Evolutionary conservation across 768 basidiomycete genomes (phyloP), one percentile per base, ranked within the genome.

Genomic region (Termitomyces sp.): DNA sequence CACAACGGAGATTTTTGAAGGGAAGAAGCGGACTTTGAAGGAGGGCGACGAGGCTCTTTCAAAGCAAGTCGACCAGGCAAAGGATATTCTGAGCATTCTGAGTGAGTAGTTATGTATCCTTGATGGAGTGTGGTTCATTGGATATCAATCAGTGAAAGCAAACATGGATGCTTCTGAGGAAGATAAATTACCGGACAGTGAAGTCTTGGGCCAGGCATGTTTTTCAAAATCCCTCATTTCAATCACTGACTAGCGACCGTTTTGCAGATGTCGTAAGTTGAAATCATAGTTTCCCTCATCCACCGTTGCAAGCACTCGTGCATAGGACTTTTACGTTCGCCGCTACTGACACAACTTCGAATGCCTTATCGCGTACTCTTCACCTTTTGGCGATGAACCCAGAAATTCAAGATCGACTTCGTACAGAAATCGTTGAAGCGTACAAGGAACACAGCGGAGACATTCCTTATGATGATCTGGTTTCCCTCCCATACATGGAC

Each of bases 391-490:
- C 75, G 1, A 50, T 61, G 29, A 60, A 68, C 12, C 65, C 46
- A 2, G 52, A 63, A 8, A 53, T 55, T 10, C 67, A 68, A n/a
- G 67, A 68, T 31, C 71, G 68, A 4, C 65, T 81, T 37, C 76
- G 78, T 14, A 65, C 71, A 47, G 81, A 83, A 62, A 71, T 83
- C n/a, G 20, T 73, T 5, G 63, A 65, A 32, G 69, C 71, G 0
- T 68, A 54, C 31, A 50, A 59, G 20, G 29, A 60, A 15, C 42
- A 59, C 38, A 64, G 49, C 12, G 64, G 64, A 11, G 48, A 61
- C 32, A 52, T 70, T 32, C 57, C 62, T 12, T 70, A 70, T 48
- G 70, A 71, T 15, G 57, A 59, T 29, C 47, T 71, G 5, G 62
- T 64, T 38, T 57, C 53, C 1, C 63, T 71, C 6, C 70, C 70